Evolutionary conservation across 495 filamentous ascomycete genomes (phyloP), one percentile per base, ranked within the genome.

Genomic region (Xylaria venustula): DNA sequence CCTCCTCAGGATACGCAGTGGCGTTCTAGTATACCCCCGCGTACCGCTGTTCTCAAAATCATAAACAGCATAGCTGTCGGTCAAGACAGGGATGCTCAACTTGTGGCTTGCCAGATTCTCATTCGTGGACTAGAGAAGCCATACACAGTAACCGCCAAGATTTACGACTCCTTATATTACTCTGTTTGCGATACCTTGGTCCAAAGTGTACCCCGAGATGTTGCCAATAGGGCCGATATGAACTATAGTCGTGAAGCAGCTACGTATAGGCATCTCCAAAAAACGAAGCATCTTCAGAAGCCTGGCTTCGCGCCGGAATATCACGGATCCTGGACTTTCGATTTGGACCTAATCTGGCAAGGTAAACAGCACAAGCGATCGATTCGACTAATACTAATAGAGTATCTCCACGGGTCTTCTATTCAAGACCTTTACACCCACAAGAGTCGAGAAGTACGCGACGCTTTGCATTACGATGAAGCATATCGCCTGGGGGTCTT

Each of bases 151-250:
- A 49, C 50, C 1, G 64, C 64, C 3, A 66, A 66, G 30, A 66
- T 66, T 25, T 66, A 41, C 12, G 64, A 66, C 34, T 40, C 64
- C 19, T 56, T 66, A 36, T 66, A 66, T 45, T 66, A 66, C 54
- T 48, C 46, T n/a, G 54, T 32, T 37, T 7, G 12, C n/a, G 25
- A 9, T 3, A 3, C 7, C 15, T 8, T 40, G 14, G 7, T 3
- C 28, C 2, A 0, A 11, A 15, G 30, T 5, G 11, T 40, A 3
- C 37, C 37, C 15, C 5, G n/a, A n/a, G 9, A 51, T 34, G 11
- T 54, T 3, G 37, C 30, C 7, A 25, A 41, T 23, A 23, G 7
- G n/a, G 54, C 64, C 19, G 64, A 66, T 6, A 17, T 8, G 15
- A 55, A 66, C 50, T 66, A 66, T 34, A 56, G 48, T 44, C 40